Percentiles rank a stretch among this genome's conserved stretches.
These are phyloP conservation scores for Panaeolus cyanescens DNA, from an alignment of 768 basidiomycete species.

Conservation along the genomic window DNA sequence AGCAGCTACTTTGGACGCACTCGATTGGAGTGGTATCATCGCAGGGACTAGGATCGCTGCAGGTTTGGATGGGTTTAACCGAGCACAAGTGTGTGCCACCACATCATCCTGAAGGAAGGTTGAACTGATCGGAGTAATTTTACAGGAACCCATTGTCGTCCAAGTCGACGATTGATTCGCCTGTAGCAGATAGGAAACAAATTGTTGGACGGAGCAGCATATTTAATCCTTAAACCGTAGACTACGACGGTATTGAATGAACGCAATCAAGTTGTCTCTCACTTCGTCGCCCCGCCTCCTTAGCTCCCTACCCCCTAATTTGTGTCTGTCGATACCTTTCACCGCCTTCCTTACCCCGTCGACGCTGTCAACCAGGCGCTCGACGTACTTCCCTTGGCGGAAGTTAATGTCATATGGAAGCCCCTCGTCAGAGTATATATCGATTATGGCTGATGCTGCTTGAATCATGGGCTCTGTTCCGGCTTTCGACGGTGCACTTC, in stretches of 20 bases:
- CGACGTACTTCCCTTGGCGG: conserved; percentile 58
- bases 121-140: too few species aligned
- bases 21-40: conserved; percentile 86
- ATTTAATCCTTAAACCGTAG: conserved; percentile 34
- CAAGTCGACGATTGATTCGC: not conserved
- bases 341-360: conserved; percentile 66
- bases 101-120: too few species aligned
- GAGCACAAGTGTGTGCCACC: conserved; percentile 33
- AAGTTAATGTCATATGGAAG: conserved; percentile 83
- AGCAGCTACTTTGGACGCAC: conserved; percentile 46
- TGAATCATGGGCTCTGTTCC: conserved; percentile 76
- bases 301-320: conserved; percentile 66
- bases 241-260: conserved; percentile 69
- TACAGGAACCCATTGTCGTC: not conserved
- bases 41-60: conserved; percentile 78
- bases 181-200: not conserved
- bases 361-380: conserved; percentile 55
- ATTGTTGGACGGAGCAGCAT: not conserved
- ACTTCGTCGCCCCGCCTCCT: conserved; percentile 74
- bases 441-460: conserved; percentile 80
- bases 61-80: conserved; percentile 54
- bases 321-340: conserved; percentile 65
- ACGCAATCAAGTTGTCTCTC: conserved; percentile 73
- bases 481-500: conserved; percentile 37
- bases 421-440: conserved; percentile 90